phyloP scores from a whole-genome alignment of 2,329 filamentous ascomycete genomes.

The Zalaria sp. region DNA sequence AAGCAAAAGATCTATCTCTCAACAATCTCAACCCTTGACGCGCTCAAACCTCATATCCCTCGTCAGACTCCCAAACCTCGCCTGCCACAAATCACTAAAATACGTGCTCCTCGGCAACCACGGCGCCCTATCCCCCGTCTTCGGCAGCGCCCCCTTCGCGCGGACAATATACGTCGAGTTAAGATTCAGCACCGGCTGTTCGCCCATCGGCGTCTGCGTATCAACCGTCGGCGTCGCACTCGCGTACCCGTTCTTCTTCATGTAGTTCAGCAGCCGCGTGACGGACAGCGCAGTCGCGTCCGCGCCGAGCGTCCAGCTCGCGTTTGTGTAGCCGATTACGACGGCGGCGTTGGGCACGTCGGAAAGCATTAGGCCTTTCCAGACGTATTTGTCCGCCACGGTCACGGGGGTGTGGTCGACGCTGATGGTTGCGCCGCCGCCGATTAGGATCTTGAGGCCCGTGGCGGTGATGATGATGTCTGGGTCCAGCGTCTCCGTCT shows the following conservation, averaged over 20 bases:
- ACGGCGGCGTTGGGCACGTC: constrained; percentile 47
- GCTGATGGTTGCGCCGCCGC: constrained; percentile 35
- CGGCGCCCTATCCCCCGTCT: constrained; percentile 28
- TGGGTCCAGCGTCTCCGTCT: constrained; percentile 32
- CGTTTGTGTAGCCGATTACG: constrained; percentile 46
- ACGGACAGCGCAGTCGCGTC: constrained; percentile 39
- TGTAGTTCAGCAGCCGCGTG: constrained; percentile 36
- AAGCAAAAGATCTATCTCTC: not conserved
- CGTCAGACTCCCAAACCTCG: constrained; percentile 27
- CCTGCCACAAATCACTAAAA: constrained; percentile 27
- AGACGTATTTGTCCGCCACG: constrained; percentile 38
- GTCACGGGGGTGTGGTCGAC: constrained; percentile 37
- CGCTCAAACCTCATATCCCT: constrained; percentile 21
- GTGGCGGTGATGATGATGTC: constrained; percentile 55
- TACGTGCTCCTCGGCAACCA: constrained; percentile 32
- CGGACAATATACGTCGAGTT: constrained; percentile 38
- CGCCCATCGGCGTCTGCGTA: constrained; percentile 23
- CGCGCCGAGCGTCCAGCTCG: constrained; percentile 48
- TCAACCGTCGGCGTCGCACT: constrained; percentile 31
- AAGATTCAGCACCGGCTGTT: constrained; percentile 27
- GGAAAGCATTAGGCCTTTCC: constrained; percentile 48
- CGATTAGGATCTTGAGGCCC: constrained; percentile 42
- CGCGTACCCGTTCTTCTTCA: constrained; percentile 29
- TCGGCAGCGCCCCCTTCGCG: constrained; percentile 29
- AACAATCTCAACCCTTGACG: not conserved